Percentiles rank a stretch among this genome's conserved stretches.
phyloP scores from a whole-genome alignment of 441 rosid species.

The Arabidopsis hybrid region DNA sequence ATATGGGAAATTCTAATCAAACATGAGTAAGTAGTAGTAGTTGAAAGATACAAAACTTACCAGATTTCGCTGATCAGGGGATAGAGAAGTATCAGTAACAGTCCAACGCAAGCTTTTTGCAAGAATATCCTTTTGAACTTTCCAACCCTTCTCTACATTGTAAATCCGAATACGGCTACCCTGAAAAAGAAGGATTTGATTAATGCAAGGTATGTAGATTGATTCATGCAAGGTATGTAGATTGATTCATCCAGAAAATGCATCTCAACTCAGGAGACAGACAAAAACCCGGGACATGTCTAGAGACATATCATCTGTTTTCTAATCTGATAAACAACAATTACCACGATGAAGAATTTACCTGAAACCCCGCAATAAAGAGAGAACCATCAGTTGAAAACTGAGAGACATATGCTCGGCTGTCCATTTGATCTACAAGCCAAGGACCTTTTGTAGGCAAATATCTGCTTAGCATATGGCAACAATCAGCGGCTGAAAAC shows the following conservation, averaged over 20 bases:
- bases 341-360: slow-evolving; percentile 43
- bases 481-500: slow-evolving; percentile 73
- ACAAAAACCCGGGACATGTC: background rate
- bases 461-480: slow-evolving; percentile 70
- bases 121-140: slow-evolving; percentile 73
- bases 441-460: slow-evolving; percentile 73
- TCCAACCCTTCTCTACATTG: slow-evolving; percentile 80
- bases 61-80: slow-evolving; percentile 80
- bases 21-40: slow-evolving; percentile 2
- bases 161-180: slow-evolving; percentile 76
- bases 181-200: slow-evolving; percentile 46
- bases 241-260: slow-evolving; percentile 4
- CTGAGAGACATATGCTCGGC: slow-evolving; percentile 78
- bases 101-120: slow-evolving; percentile 85
- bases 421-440: slow-evolving; percentile 54
- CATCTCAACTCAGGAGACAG: background rate
- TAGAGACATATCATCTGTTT: slow-evolving; percentile 35
- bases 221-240: background rate
- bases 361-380: slow-evolving; percentile 77
- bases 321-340: slow-evolving; percentile 38
- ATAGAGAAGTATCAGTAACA: slow-evolving; percentile 83
- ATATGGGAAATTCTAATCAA: background rate
- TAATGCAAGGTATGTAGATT: background rate
- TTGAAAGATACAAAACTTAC: slow-evolving; percentile 49
- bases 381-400: slow-evolving; percentile 83